phyloP scores from a whole-genome alignment of 1,139 yeast species.

The Geotrichum phurueaensis region DNA sequence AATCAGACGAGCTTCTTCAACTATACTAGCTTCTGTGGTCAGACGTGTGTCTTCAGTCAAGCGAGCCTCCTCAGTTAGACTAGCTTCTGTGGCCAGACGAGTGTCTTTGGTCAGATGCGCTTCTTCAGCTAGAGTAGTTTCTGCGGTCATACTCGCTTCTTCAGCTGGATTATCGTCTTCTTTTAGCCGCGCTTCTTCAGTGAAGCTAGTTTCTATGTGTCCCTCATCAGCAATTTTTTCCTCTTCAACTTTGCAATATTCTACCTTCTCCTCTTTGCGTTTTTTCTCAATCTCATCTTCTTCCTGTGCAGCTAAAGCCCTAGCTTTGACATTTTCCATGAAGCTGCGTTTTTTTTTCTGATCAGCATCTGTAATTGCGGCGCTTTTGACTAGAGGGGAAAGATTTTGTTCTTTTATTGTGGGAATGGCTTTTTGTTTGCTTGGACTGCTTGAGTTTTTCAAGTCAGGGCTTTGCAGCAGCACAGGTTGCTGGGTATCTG shows the following conservation, averaged over 20 bases:
- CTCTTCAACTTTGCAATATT: neutral
- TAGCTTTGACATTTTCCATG: neutral
- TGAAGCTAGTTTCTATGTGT: neutral
- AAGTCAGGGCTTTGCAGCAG: neutral
- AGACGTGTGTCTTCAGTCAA: too few species aligned
- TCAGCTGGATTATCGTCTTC: neutral
- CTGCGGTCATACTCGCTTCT: neutral
- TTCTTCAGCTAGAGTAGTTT: neutral
- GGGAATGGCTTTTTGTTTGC: neutral
- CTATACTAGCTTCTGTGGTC: neutral
- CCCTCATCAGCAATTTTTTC: neutral
- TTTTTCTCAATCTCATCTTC: too few species aligned
- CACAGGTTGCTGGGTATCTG: neutral
- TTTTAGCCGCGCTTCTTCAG: neutral
- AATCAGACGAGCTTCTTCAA: neutral
- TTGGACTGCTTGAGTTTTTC: neutral
- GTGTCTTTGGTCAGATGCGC: neutral
- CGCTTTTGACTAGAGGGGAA: neutral
- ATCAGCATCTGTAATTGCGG: neutral
- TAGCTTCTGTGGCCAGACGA: neutral
- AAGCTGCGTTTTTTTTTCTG: neutral
- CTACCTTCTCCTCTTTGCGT: neutral
- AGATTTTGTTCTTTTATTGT: neutral
- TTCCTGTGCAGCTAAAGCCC: neutral
- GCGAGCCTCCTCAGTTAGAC: neutral